Conservation (phyloP, 2,329 filamentous ascomycete species). For the Clarireedia homoeocarpa region DNA sequence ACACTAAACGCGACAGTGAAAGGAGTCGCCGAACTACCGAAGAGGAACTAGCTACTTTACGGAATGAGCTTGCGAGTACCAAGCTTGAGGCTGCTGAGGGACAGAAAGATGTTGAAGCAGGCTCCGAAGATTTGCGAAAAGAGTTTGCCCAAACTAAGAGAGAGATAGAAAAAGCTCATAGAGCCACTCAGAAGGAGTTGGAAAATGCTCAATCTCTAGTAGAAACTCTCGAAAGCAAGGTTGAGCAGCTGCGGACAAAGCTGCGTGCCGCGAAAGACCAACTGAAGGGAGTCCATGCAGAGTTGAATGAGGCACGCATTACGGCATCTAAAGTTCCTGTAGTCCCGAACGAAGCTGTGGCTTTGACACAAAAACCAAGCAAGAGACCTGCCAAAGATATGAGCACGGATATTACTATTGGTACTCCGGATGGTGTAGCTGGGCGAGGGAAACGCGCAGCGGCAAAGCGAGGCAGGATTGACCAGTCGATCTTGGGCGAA, state of each 20-base stretch:
- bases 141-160: conserved; percentile 29
- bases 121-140: conserved; percentile 32
- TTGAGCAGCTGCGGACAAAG: conserved; percentile 30
- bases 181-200: conserved; percentile 23
- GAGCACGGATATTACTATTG: conserved; percentile 38
- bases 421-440: conserved; percentile 41
- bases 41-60: conserved; percentile 17
- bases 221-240: conserved; percentile 37
- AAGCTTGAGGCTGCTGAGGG: conserved; percentile 35
- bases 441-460: conserved; percentile 35
- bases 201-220: conserved; percentile 51
- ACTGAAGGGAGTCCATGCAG: conserved; percentile 56
- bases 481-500: conserved; percentile 60
- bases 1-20: conserved; percentile 34
- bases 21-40: conserved; percentile 35
- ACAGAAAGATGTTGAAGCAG: conserved; percentile 41
- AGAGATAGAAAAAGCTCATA: conserved; percentile 23
- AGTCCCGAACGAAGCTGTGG: conserved; percentile 14
- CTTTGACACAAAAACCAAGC: conserved; percentile 26
- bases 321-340: conserved; percentile 20
- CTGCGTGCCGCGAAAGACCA: conserved; percentile 63
- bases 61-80: conserved; percentile 31
- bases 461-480: conserved; percentile 48
- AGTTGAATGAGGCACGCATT: conserved; percentile 31
- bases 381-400: conserved; percentile 37